Evolutionary conservation across 257 asterid species (phyloP), one percentile per base, ranked within the genome.

Genomic region (Solanum infundibuliforme): DNA sequence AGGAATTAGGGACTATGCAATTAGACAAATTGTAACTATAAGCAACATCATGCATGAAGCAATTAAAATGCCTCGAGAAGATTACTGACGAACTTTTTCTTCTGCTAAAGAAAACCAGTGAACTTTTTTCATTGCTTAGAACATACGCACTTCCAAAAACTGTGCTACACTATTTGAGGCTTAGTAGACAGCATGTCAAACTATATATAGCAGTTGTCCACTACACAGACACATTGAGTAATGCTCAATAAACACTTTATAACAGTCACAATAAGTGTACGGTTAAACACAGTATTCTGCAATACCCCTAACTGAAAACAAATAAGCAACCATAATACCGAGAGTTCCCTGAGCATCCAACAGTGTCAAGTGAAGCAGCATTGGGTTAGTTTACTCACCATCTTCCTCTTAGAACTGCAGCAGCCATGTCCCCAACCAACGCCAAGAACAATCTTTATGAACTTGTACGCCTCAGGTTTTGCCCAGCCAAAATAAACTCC

Each of bases 401-500:
- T 92, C 87, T 89, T 92, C 88, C 94, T 94, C 87, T 88, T 87
- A 46, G 90, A 90, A 87, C 85, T 87, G 83, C 91, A 76, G 82
- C 88, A 76, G 55, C 83, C 89, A 79, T 90, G n/a, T 89, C 88
- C 92, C 98, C 98, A 95, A 72, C 95, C 95, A 34, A 92, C 27
- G 92, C 94, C 91, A 89, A 91, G 88, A 84, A 94, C 93, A 85
- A 95, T 91, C 93, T 95, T 96, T 32, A 75, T 85, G 87, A 90
- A 89, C 88, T 91, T 84, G 43, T 88, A 81, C 1, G 74, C 92
- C 21, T 94, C 93, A 85, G 86, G 62, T 90, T 92, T 93, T 83
- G 90, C 98, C 99, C 99, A 95, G 52, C 99, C 99, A 85, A 95
- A 88, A 90, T 89, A 91, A 83, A 93, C 92, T 75, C 98, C 99